Conservation (phyloP, 2,329 filamentous ascomycete species). For the Diaporthe nobilis region DNA sequence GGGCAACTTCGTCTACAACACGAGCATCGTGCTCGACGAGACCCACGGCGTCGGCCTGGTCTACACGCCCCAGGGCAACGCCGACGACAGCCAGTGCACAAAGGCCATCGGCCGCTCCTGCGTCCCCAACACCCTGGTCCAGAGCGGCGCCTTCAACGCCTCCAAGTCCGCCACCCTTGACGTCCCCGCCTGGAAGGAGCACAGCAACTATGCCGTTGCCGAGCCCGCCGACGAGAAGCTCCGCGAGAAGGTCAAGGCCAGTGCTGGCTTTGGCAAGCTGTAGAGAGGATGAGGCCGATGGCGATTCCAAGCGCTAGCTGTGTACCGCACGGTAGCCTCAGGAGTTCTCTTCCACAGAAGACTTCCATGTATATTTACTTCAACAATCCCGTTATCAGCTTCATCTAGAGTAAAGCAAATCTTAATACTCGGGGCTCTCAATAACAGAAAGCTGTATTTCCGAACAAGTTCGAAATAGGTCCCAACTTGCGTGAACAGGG, state of each 20-base stretch:
- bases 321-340: neutral
- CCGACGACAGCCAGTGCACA: neutral
- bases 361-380: neutral
- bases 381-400: neutral
- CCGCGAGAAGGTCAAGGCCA: constrained; percentile 10
- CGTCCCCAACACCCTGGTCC: neutral
- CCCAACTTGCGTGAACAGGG: neutral
- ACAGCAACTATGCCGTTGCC: constrained; percentile 5
- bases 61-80: neutral
- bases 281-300: neutral
- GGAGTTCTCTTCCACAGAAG: neutral
- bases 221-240: neutral
- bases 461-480: neutral
- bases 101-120: constrained; percentile 8
- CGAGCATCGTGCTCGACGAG: constrained; percentile 8
- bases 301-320: neutral
- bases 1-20: constrained; percentile 70
- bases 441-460: neutral
- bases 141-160: constrained; percentile 10
- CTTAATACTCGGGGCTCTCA: neutral
- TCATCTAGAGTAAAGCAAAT: neutral
- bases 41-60: constrained; percentile 1
- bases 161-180: constrained; percentile 18
- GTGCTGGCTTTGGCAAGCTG: constrained; percentile 2
- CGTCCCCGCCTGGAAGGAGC: constrained; percentile 1